Conservation (phyloP, 2,329 filamentous ascomycete species). For the Xylariaceae sp. region DNA sequence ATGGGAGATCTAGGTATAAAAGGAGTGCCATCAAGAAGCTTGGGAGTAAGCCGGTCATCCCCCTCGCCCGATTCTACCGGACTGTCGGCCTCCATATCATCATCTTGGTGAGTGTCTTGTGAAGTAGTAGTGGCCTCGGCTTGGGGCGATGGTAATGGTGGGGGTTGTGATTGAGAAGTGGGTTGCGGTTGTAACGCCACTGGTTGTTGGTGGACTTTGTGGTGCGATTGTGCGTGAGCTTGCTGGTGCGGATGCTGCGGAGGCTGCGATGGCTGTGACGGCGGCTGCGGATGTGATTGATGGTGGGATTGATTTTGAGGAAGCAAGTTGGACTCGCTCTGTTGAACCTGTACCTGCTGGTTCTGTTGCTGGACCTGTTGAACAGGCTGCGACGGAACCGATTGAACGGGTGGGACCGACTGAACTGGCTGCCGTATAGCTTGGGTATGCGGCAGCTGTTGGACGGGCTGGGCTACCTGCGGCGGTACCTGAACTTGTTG, state of each 20-base stretch:
- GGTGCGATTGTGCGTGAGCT: slow-evolving; percentile 20
- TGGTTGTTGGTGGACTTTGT: slow-evolving; percentile 32
- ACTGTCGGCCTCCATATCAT: slow-evolving; percentile 50
- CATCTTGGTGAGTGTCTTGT: slow-evolving; percentile 40
- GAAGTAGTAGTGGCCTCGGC: slow-evolving; percentile 27
- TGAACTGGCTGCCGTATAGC: slow-evolving; percentile 28
- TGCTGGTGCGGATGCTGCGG: slow-evolving; percentile 22
- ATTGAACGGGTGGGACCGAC: slow-evolving; percentile 25
- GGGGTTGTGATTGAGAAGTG: slow-evolving; percentile 26
- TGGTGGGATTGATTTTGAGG: slow-evolving; percentile 30
- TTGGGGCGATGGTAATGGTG: slow-evolving; percentile 27
- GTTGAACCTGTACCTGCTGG: slow-evolving; percentile 29
- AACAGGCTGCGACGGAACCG: slow-evolving; percentile 22
- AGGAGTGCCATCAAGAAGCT: slow-evolving; percentile 44
- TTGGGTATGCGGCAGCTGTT: slow-evolving; percentile 31
- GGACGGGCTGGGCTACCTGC: slow-evolving; percentile 29
- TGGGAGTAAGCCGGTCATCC: slow-evolving; percentile 41
- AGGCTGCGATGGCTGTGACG: slow-evolving; percentile 23
- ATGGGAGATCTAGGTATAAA: slow-evolving; percentile 50
- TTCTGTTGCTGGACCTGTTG: slow-evolving; percentile 27
- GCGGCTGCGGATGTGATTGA: slow-evolving; percentile 25
- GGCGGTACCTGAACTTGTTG: slow-evolving; percentile 21
- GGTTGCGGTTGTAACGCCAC: slow-evolving; percentile 27
- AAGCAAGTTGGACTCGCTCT: slow-evolving; percentile 30
- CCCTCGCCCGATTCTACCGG: slow-evolving; percentile 43